A percentile compares a stretch with the other conserved stretches of the same genome.
Conservation (phyloP, 176 grass and related monocot species). For the Juncus effusus region DNA sequence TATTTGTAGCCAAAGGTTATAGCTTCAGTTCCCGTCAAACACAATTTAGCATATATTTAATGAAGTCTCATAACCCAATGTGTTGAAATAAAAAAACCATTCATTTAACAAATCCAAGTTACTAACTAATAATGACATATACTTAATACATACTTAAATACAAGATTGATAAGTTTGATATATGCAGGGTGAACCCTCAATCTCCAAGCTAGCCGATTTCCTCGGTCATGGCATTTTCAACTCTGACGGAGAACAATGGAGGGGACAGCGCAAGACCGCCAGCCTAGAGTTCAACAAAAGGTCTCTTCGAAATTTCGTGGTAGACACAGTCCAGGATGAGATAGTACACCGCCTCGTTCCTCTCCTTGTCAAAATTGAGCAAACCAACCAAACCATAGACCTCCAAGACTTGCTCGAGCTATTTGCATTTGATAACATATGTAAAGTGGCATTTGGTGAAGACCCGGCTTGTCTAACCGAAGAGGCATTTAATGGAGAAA, state of each 20-base stretch:
- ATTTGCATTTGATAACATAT: slow-evolving; percentile 44
- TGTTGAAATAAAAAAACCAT: too few relatives aligned
- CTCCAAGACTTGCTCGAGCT: slow-evolving; percentile 31
- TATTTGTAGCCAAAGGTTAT: too few relatives aligned
- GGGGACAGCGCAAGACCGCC: slow-evolving; percentile 34
- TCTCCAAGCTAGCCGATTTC: slow-evolving; percentile 27
- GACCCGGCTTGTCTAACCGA: slow-evolving; percentile 32
- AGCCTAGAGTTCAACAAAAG: slow-evolving; percentile 38
- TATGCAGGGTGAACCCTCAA: slow-evolving; percentile 11
- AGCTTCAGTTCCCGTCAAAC: too few relatives aligned
- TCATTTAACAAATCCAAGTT: too few relatives aligned
- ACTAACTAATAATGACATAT: neutral
- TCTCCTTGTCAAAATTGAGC: slow-evolving; percentile 9
- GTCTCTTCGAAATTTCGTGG: slow-evolving; percentile 31
- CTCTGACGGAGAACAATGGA: slow-evolving; percentile 30
- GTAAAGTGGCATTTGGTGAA: slow-evolving; percentile 36
- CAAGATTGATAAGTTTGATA: neutral
- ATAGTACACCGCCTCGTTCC: slow-evolving; percentile 26
- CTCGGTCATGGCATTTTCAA: slow-evolving; percentile 42
- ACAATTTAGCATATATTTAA: too few relatives aligned
- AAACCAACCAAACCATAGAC: slow-evolving; percentile 3
- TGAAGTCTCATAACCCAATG: too few relatives aligned
- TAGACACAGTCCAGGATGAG: slow-evolving; percentile 9
- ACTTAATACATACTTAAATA: neutral
- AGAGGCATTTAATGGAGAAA: neutral